Evolutionary conservation across 495 filamentous ascomycete genomes (phyloP).

Genomic region (Penicillium ucsense): DNA sequence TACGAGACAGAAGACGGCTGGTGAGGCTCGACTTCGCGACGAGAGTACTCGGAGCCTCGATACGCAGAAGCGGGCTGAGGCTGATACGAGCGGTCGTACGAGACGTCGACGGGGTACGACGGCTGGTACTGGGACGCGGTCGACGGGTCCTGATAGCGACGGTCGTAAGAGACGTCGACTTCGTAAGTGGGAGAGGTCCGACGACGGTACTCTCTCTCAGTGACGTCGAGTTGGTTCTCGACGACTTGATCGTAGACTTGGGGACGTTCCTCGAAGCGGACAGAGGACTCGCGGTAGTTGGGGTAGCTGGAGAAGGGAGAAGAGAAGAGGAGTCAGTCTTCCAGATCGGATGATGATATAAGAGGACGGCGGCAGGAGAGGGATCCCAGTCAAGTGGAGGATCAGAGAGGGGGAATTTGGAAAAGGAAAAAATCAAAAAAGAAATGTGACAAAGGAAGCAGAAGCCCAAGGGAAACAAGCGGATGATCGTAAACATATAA

Average conservation of each 20-base stretch:
- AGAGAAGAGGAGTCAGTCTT: too few species aligned
- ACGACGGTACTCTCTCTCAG: constrained; percentile 78
- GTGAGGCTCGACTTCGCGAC: constrained; percentile 39
- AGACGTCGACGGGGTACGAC: constrained; percentile 15
- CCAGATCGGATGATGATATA: too few species aligned
- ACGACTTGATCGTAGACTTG: constrained; percentile 43
- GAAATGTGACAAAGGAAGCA: constrained; percentile 16
- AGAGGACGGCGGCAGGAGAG: too few species aligned
- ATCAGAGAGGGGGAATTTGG: too few species aligned
- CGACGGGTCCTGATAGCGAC: constrained; percentile 30
- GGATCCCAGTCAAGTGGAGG: too few species aligned
- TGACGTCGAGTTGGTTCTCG: constrained; percentile 62
- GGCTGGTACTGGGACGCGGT: constrained; percentile 23
- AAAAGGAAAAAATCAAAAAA: constrained; percentile 22
- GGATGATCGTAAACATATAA: constrained; percentile 19
- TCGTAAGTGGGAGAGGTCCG: constrained; percentile 62
- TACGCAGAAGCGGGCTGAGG: constrained; percentile 20
- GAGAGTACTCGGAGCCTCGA: constrained; percentile 19
- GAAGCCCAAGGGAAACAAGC: constrained; percentile 8
- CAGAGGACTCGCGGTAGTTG: constrained; percentile 45
- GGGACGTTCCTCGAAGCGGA: constrained; percentile 44
- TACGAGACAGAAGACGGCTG: constrained; percentile 19
- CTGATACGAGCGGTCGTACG: constrained; percentile 22
- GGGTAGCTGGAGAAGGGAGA: constrained; percentile 21
- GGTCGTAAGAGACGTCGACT: constrained; percentile 49